These are phyloP conservation scores for Cairneyella variabilis DNA, from an alignment of 495 filamentous ascomycete species.

Conservation along the genomic window DNA sequence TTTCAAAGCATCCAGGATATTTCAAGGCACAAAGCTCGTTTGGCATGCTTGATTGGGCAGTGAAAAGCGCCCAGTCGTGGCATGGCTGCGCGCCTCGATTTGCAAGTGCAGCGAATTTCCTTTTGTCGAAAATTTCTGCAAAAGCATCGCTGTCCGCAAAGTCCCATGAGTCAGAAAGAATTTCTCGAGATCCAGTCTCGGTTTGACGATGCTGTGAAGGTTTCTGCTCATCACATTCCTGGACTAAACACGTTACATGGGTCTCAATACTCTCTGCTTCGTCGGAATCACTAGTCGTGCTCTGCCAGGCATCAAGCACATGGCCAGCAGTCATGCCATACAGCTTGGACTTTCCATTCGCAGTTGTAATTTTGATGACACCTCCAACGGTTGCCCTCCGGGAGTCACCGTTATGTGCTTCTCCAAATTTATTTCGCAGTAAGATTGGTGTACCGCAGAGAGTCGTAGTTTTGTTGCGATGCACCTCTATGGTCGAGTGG, in stretches of 20 bases:
- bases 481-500: not conserved
- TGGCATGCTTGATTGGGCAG: not conserved
- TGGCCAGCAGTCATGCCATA: conserved; percentile 1
- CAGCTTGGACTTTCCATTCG: not conserved
- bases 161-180: not conserved
- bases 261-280: too few species aligned
- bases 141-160: not conserved
- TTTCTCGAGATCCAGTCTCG: too few species aligned
- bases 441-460: not conserved
- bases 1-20: not conserved
- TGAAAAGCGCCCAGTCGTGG: not conserved
- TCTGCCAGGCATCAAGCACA: not conserved
- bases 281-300: not conserved
- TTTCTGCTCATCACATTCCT: too few species aligned
- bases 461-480: not conserved
- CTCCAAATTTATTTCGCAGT: not conserved
- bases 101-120: not conserved
- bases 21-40: not conserved
- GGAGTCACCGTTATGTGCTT: not conserved
- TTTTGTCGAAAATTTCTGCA: not conserved
- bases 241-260: too few species aligned
- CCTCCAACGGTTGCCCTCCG: conserved; percentile 2
- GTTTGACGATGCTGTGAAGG: too few species aligned
- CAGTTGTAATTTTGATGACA: not conserved
- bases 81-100: not conserved